Base-by-base conservation (phyloP, 192 early-diverging fungal genomes). In the Nowakowskiella sp. region DNA sequence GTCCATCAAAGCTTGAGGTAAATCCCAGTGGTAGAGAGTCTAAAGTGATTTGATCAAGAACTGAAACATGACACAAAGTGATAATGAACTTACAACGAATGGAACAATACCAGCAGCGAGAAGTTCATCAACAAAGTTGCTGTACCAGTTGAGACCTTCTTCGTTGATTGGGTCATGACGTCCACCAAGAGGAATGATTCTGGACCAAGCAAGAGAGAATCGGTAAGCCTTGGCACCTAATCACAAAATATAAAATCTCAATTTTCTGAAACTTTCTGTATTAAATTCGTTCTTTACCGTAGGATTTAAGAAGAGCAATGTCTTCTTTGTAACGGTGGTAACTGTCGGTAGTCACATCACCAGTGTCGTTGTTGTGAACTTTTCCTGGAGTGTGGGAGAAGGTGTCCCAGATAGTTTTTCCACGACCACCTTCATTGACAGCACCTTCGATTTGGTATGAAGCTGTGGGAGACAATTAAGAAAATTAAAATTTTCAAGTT, bases 11-110 rank as follows among this genome's bases (percentile, higher is more conserved):
- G 44, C 61, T 29, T 68, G 63, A 13, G 65, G 67, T 0, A 66
- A 3, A 44, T 69, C 67, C 68, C 68, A 69, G 64, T 69, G 67
- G 47, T 70, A 69, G 13, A 69, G 56, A 3, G 67, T 69, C n/a
- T n/a, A n/a, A n/a, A n/a, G n/a, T n/a, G n/a, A n/a, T n/a, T n/a
- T n/a, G n/a, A n/a, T n/a, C n/a, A n/a, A n/a, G n/a, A n/a, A n/a
- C n/a, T n/a, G n/a, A n/a, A n/a, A n/a, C n/a, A n/a, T n/a, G n/a
- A n/a, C n/a, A n/a, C n/a, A n/a, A n/a, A n/a, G n/a, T n/a, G n/a
- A n/a, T n/a, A n/a, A n/a, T n/a, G n/a, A n/a, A n/a, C n/a, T n/a
- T n/a, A n/a, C n/a, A 25, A 62, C 64, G 4, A 71, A 6, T 19
- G 67, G 67, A n/a, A 25, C 27, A 27, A 68, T 68, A 4, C 60